Evolutionary conservation across 2,329 filamentous ascomycete genomes (phyloP), one percentile per base, ranked within the genome.

Genomic region (Trichoderma arundinaceum): DNA sequence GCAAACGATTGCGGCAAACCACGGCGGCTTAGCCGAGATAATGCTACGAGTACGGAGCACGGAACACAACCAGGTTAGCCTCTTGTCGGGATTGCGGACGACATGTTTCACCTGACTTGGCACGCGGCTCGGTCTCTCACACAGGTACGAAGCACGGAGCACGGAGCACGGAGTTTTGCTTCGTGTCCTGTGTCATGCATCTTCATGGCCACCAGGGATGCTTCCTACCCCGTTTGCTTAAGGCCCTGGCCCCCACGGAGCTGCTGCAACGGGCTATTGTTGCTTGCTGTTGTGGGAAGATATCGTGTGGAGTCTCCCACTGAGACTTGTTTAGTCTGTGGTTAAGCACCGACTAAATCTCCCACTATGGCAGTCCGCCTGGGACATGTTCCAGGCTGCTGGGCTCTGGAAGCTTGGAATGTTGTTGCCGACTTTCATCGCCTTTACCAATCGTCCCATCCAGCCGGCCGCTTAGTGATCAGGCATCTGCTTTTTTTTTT

Each of bases 1-100:
- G 60, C 48, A 62, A 62, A 62, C 48, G 19, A 28, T 38, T 41
- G 58, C 58, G 58, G 58, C 48, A 62, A 53, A 53, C 39, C 38
- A 51, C 59, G 59, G 60, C 39, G 60, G 60, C 49, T 38, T 54
- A 54, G 60, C 60, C 49, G 60, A 63, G 58, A 52, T 43, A 10
- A 54, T 46, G 57, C 57, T 60, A 15, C 12, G n/a, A 39, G 17
- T 4, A 33, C 38, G 10, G 32, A 49, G 56, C 13, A 41, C 43
- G 43, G 33, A 51, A 38, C 32, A 51, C 35, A 41, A 17, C 57
- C 12, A 17, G 57, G 44, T 17, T 41, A 41, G 48, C 10, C 49
- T 22, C 46, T 60, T 49, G 44, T 60, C 35, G 57, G 54, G 54
- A 39, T 7, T n/a, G 43, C 32, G 51, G 51, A 43, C 46, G 38